These are phyloP conservation scores for Cucurbita ficifolia DNA, from an alignment of 306 rosid species.

Conservation along the genomic window DNA sequence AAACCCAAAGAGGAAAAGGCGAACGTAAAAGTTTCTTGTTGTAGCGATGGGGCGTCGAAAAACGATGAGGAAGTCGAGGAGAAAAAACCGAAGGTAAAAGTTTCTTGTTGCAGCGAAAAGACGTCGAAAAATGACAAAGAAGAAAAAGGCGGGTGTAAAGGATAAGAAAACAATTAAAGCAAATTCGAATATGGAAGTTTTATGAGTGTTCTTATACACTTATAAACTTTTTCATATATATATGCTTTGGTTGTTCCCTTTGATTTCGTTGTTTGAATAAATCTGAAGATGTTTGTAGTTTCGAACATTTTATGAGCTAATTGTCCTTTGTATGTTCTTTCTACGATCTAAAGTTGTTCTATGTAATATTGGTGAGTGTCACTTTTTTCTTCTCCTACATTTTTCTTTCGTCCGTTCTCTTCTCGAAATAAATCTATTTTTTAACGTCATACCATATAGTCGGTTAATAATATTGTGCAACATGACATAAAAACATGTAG, in stretches of 20 bases:
- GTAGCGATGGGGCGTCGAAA: constrained; percentile 25
- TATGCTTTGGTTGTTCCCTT: background rate
- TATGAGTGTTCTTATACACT: background rate
- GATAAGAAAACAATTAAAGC: constrained; percentile 6
- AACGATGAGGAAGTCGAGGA: constrained; percentile 1
- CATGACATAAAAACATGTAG: no score
- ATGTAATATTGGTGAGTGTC: background rate
- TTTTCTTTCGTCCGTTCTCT: no score
- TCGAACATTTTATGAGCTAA: background rate
- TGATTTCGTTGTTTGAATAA: background rate
- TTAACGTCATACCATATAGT: no score
- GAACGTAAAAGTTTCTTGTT: constrained; percentile 30
- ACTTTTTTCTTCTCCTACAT: background rate
- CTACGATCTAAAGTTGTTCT: background rate
- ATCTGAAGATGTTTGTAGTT: background rate
- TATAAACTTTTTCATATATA: no score
- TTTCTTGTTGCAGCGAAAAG: constrained; percentile 31
- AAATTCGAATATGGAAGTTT: background rate
- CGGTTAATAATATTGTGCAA: no score
- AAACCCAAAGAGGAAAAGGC: background rate
- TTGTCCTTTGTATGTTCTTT: background rate
- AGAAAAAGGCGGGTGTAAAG: constrained; percentile 19
- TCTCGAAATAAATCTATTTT: no score
- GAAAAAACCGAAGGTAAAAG: no score
- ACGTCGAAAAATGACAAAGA: constrained; percentile 10